Percentiles rank a stretch among this genome's conserved stretches.
Conservation (phyloP, 306 rosid species). For the Casuarina equisetifolia region DNA sequence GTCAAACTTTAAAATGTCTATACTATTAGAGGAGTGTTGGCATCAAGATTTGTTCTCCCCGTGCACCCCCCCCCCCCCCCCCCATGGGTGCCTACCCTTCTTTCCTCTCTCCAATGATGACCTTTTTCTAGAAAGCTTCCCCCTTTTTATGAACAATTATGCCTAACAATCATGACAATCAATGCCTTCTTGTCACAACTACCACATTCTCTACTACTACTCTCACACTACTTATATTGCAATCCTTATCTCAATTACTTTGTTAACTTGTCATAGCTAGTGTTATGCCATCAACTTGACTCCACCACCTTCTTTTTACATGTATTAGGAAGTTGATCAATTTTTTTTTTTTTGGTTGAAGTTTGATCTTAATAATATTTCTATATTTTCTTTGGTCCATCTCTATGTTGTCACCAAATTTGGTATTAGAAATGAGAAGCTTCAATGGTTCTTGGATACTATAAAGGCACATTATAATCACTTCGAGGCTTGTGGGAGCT, state of each 20-base stretch:
- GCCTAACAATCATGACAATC: not conserved
- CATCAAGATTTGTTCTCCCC: not conserved
- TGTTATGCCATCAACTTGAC: not conserved
- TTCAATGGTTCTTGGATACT: slow-evolving; percentile 91
- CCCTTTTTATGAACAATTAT: not conserved
- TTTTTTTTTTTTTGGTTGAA: not conserved
- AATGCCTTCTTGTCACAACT: not conserved
- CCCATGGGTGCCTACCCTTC: too few relatives aligned
- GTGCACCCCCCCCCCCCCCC: too few relatives aligned
- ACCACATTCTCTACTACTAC: not conserved
- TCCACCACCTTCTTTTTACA: not conserved
- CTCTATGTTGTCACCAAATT: slow-evolving; percentile 93
- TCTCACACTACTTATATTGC: not conserved
- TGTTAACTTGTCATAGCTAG: not conserved
- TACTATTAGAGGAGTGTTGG: not conserved
- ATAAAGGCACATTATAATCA: slow-evolving; percentile 79
- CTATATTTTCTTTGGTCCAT: slow-evolving; percentile 65
- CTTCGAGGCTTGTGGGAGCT: slow-evolving; percentile 89
- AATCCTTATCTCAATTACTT: not conserved
- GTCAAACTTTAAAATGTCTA: not conserved
- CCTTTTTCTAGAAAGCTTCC: not conserved
- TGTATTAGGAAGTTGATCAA: not conserved
- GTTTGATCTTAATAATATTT: not conserved
- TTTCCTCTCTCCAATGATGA: not conserved
- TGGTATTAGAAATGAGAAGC: slow-evolving; percentile 92